phyloP scores from a whole-genome alignment of 371 early-diverging fungal species.

The Mucor plumbeus region DNA sequence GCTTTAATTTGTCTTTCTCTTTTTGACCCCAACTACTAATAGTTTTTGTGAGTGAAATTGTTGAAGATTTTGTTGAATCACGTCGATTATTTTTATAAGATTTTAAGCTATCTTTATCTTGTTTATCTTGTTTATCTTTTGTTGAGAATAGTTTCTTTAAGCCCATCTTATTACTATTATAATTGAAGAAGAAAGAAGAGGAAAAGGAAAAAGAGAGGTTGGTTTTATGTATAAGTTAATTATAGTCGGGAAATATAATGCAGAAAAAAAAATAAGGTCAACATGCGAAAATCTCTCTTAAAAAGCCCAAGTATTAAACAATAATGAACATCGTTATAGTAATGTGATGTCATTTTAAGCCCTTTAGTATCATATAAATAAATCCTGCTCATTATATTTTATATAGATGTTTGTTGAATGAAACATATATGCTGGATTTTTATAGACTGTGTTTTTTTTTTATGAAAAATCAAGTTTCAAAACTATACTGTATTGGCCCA shows the following conservation, averaged over 20 bases:
- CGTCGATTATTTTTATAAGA: constrained; percentile 1
- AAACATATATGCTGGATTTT: neutral
- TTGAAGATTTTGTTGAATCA: constrained; percentile 21
- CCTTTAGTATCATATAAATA: neutral
- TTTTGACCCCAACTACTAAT: neutral
- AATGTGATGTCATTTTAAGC: constrained; percentile 8
- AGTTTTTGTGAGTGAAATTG: constrained; percentile 10
- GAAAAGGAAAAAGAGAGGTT: neutral
- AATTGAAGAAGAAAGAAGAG: neutral
- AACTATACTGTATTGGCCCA: neutral
- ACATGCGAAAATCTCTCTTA: neutral
- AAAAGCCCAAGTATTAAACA: neutral
- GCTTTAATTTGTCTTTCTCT: constrained; percentile 17
- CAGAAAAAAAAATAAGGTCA: neutral
- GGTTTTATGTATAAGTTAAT: neutral
- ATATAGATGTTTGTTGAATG: neutral
- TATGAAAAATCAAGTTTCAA: neutral
- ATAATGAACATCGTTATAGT: neutral
- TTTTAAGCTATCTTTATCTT: constrained; percentile 11
- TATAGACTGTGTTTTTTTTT: neutral
- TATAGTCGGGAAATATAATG: constrained; percentile 11
- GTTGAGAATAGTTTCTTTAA: constrained; percentile 29
- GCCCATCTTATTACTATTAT: constrained; percentile 15
- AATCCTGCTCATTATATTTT: neutral
- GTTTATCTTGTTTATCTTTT: constrained; percentile 4